These are phyloP conservation scores for Cryptococcus sp. DNA, from an alignment of 1,284 basidiomycete species.

Conservation along the genomic window DNA sequence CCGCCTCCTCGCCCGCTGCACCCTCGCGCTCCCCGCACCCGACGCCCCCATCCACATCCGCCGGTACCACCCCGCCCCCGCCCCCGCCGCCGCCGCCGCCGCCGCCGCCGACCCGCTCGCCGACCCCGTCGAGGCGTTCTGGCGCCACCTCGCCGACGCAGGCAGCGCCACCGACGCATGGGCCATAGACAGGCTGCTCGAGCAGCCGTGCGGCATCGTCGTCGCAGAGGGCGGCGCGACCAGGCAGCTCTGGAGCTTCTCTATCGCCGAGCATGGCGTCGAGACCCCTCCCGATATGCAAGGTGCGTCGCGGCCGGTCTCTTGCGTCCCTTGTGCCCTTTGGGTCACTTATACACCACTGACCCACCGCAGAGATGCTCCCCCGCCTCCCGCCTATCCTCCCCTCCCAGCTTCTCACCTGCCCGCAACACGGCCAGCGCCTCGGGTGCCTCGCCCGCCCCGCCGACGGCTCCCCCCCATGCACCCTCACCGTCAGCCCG, in stretches of 20 bases:
- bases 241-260: constrained; percentile 16
- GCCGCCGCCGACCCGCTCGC: constrained; percentile 8
- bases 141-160: constrained; percentile 22
- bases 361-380: constrained; percentile 8
- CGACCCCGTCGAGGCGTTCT: constrained; percentile 27
- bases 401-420: constrained; percentile 10
- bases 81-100: background rate
- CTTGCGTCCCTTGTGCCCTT: no score
- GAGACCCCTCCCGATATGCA: background rate
- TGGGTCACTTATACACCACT: background rate
- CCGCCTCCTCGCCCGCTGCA: constrained; percentile 27
- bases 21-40: constrained; percentile 23
- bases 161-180: background rate
- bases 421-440: constrained; percentile 17
- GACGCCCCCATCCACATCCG: constrained; percentile 17
- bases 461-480: constrained; percentile 2
- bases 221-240: background rate
- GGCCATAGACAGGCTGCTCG: background rate
- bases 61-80: background rate
- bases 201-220: constrained; percentile 7
- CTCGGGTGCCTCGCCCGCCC: constrained; percentile 12
- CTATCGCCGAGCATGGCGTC: background rate
- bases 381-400: constrained; percentile 7
- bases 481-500: constrained; percentile 11
- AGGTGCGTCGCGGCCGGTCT: constrained; percentile 2